These are phyloP conservation scores for Glutinoglossum americanum DNA, from an alignment of 495 filamentous ascomycete genomes.

Conservation along the genomic window DNA sequence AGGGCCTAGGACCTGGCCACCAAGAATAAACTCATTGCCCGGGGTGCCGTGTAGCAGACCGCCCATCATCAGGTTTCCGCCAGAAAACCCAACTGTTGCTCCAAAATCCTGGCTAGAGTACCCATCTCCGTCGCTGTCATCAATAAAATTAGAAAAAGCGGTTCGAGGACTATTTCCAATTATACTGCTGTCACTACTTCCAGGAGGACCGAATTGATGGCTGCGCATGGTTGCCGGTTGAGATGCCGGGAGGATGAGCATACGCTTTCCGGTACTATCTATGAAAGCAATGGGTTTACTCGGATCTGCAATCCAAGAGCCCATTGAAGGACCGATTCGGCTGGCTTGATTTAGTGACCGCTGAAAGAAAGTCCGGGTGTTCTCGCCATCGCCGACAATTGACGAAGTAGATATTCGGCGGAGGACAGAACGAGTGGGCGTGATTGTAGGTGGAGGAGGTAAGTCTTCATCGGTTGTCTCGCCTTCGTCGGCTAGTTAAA, in stretches of 20 bases:
- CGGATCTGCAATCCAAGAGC: conserved; percentile 29
- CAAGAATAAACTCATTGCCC: conserved; percentile 31
- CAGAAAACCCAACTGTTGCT: conserved; percentile 41
- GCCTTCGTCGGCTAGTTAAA: conserved; percentile 45
- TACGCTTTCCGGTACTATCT: conserved; percentile 43
- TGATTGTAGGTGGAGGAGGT: conserved; percentile 32
- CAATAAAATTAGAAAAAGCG: conserved; percentile 19
- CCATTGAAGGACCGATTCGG: conserved; percentile 32
- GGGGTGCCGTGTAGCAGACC: conserved; percentile 26
- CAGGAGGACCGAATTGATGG: conserved; percentile 9
- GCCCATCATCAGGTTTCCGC: conserved; percentile 58
- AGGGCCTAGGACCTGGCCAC: conserved; percentile 48
- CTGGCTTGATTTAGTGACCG: conserved; percentile 21
- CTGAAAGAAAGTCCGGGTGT: conserved; percentile 21
- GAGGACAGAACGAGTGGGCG: conserved; percentile 32
- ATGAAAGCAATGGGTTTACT: conserved; percentile 55
- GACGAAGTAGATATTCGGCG: conserved; percentile 31
- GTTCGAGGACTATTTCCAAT: conserved; percentile 30
- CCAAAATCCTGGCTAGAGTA: conserved; percentile 24
- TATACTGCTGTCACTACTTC: conserved; percentile 28
- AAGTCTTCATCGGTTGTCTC: conserved; percentile 73
- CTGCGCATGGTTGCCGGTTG: conserved; percentile 12
- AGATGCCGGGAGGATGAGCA: conserved; percentile 42
- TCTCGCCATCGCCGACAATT: conserved; percentile 27
- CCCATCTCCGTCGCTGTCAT: conserved; percentile 30